Evolutionary conservation across 2,329 filamentous ascomycete genomes (phyloP), one percentile per base, ranked within the genome.

Genomic region (Arthroderma sp.): DNA sequence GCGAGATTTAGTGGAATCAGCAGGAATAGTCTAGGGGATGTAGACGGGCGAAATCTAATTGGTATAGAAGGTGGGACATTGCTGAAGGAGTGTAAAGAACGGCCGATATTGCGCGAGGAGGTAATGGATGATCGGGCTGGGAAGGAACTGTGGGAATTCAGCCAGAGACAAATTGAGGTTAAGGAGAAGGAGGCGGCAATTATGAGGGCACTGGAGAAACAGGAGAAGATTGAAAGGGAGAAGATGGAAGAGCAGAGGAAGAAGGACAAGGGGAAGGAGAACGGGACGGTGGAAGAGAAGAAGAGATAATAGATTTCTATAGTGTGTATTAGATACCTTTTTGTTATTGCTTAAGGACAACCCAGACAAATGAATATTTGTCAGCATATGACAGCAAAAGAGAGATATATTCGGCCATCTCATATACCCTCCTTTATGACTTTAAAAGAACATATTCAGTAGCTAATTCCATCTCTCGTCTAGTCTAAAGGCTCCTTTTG

Each of bases 71-170:
- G 84, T 6, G 84, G 82, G 0, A 80, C 74, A 58, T 60, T 93
- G 40, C 73, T 98, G 59, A 96, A 95, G 65, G 93, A 96, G 63
- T 96, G 89, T 60, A 78, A 77, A 53, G 77, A 86, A 57, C 73
- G 88, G 11, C 76, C 82, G 50, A 82, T 78, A 61, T 73, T 81
- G 28, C 73, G 85, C 43, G 70, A 68, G 28, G 88, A 95, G 56
- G 72, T 95, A 38, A 74, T 74, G 51, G 83, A 94, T 58, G 87
- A 93, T 51, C 75, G 74, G 15, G 66, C 84, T 29, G 87, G 86
- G 47, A 87, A 93, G 73, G 77, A 80, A 60, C 69, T 98, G 10
- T 98, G 89, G 89, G 78, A 93, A 58, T 80, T 84, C 47, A 94
- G 84, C 58, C 88, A 94, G 57, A 78, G 78, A 58, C 76, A 93